Conservation (phyloP, 345 rosid genomes). For the Linum trigynum region DNA sequence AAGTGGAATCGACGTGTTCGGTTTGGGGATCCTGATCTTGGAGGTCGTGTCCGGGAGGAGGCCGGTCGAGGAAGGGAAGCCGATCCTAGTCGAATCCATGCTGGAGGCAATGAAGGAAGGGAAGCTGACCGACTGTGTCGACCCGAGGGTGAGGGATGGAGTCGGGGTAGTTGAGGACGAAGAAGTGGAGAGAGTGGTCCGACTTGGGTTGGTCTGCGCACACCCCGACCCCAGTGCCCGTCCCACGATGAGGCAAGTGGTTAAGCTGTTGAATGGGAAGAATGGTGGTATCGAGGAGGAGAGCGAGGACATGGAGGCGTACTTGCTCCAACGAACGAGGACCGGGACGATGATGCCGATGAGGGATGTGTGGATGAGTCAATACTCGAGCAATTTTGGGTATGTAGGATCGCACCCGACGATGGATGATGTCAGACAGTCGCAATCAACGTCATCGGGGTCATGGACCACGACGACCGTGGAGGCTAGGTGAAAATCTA, state of each 20-base stretch:
- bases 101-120: constrained; percentile 37
- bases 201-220: constrained; percentile 56
- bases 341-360: neutral
- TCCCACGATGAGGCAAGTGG: constrained; percentile 74
- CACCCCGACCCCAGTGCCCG: constrained; percentile 45
- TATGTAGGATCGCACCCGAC: constrained; percentile 39
- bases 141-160: constrained; percentile 28
- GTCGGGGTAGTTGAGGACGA: constrained; percentile 25
- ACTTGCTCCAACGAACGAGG: constrained; percentile 34
- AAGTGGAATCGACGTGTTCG: constrained; percentile 36
- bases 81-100: constrained; percentile 33
- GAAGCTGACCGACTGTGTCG: constrained; percentile 34
- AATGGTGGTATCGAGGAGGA: constrained; percentile 32
- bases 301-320: constrained; percentile 42
- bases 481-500: constrained; percentile 33
- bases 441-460: constrained; percentile 21
- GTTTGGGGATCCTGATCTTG: constrained; percentile 40
- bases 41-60: constrained; percentile 53
- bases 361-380: constrained; percentile 23
- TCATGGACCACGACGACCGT: constrained; percentile 30
- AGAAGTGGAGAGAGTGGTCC: constrained; percentile 42
- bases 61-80: constrained; percentile 42
- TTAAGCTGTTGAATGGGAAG: constrained; percentile 48
- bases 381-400: constrained; percentile 16
- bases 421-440: constrained; percentile 29